Evolutionary conservation across 176 grass and related monocot genomes (phyloP).

Genomic region (Oryza meridionalis): DNA sequence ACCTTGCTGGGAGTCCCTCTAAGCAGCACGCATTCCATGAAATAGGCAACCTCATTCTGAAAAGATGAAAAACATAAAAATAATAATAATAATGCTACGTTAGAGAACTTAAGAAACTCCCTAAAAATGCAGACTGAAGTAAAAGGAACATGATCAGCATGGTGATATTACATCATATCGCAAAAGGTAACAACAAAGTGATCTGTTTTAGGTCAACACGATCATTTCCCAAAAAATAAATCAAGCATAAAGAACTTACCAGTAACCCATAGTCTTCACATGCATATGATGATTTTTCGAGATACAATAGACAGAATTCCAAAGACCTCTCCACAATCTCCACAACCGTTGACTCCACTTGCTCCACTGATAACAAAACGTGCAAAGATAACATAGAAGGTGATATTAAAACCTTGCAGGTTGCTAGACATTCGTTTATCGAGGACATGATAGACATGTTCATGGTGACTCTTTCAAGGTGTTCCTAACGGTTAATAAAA

Average conservation of each 20-base stretch:
- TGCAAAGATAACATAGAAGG: slow-evolving; percentile 23
- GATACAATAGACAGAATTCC: slow-evolving; percentile 71
- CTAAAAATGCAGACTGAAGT: slow-evolving; percentile 29
- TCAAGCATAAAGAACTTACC: slow-evolving; percentile 51
- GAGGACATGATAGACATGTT: not conserved
- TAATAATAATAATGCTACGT: slow-evolving; percentile 42
- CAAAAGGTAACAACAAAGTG: slow-evolving; percentile 18
- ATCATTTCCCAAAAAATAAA: slow-evolving; percentile 10
- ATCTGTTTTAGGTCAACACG: slow-evolving; percentile 22
- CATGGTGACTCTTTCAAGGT: not conserved
- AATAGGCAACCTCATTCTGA: slow-evolving; percentile 66
- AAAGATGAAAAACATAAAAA: slow-evolving; percentile 46
- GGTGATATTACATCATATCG: slow-evolving; percentile 24
- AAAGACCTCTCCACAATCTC: slow-evolving; percentile 78
- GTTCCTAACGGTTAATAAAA: not conserved
- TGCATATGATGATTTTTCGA: slow-evolving; percentile 79
- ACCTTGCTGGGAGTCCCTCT: slow-evolving; percentile 50
- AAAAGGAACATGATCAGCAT: slow-evolving; percentile 29
- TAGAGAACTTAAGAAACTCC: slow-evolving; percentile 12
- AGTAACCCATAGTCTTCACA: slow-evolving; percentile 79
- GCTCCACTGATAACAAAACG: slow-evolving; percentile 67
- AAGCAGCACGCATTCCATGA: slow-evolving; percentile 64
- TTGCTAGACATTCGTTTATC: slow-evolving; percentile 22
- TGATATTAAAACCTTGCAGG: slow-evolving; percentile 43
- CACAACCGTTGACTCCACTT: slow-evolving; percentile 57